Evolutionary conservation across 371 early-diverging fungal genomes (phyloP).

Genomic region (Basidiobolus meristosporus): DNA sequence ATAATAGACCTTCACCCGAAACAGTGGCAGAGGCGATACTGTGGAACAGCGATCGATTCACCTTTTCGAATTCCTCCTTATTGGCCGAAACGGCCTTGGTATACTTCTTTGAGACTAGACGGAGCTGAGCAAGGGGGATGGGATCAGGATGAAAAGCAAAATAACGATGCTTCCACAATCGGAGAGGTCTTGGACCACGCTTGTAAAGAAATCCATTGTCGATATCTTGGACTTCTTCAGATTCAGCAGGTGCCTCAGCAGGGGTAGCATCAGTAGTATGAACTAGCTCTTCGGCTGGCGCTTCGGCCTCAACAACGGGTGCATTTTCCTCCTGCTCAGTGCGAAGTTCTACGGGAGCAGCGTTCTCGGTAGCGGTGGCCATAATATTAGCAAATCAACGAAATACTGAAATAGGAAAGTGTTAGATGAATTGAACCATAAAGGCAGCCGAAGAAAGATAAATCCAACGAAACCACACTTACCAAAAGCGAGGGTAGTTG

Average conservation of each 20-base stretch:
- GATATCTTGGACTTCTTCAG: conserved; percentile 8
- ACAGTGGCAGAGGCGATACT: conserved; percentile 20
- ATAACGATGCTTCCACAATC: conserved; percentile 19
- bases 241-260: conserved; percentile 2
- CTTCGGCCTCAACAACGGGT: conserved; percentile 3
- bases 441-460: too few relatives aligned
- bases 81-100: too few relatives aligned
- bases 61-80: conserved; percentile 14
- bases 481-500: too few relatives aligned
- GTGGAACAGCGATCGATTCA: conserved; percentile 11
- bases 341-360: too few relatives aligned
- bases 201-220: conserved; percentile 13
- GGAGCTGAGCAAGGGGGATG: conserved; percentile 10
- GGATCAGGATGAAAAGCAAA: conserved; percentile 14
- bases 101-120: conserved; percentile 17
- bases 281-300: conserved; percentile 5
- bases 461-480: too few relatives aligned
- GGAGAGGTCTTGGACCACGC: conserved; percentile 15
- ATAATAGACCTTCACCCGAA: conserved; percentile 12
- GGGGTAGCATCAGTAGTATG: too few relatives aligned
- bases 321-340: too few relatives aligned
- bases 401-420: too few relatives aligned
- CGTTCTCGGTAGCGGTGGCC: too few relatives aligned
- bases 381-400: too few relatives aligned
- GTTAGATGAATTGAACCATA: too few relatives aligned